These are phyloP conservation scores for Kwoniella shandongensis DNA, from an alignment of 768 basidiomycete species.

Conservation along the genomic window DNA sequence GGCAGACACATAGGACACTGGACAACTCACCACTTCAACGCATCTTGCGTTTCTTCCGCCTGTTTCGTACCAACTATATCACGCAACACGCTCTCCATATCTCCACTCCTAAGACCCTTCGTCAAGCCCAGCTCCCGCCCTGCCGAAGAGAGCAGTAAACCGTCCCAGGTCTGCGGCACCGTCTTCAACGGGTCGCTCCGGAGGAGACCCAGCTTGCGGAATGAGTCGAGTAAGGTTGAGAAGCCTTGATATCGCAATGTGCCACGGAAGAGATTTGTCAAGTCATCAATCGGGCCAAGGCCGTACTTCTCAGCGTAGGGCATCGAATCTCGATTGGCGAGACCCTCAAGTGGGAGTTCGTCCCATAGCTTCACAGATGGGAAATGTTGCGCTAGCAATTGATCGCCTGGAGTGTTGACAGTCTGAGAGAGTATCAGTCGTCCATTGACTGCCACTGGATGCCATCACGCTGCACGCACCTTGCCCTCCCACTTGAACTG, in stretches of 20 bases:
- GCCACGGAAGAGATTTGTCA: slow-evolving; percentile 75
- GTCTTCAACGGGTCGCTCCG: slow-evolving; percentile 54
- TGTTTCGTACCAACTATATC: slow-evolving; percentile 21
- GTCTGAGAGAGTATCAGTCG: slow-evolving; percentile 21
- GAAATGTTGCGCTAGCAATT: slow-evolving; percentile 64
- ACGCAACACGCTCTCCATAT: slow-evolving; percentile 10
- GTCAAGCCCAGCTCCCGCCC: slow-evolving; percentile 35
- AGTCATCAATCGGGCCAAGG: slow-evolving; percentile 55
- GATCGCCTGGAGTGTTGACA: slow-evolving; percentile 59
- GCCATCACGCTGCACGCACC: slow-evolving; percentile 54
- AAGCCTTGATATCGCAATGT: slow-evolving; percentile 89
- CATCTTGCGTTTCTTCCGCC: slow-evolving; percentile 32
- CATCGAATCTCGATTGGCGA: slow-evolving; percentile 81
- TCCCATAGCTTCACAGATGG: slow-evolving; percentile 66
- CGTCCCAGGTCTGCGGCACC: slow-evolving; percentile 54
- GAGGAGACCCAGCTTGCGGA: slow-evolving; percentile 70
- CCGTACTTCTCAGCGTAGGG: slow-evolving; percentile 68
- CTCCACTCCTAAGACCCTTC: slow-evolving; percentile 13
- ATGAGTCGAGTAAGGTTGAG: slow-evolving; percentile 68
- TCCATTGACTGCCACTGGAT: slow-evolving; percentile 1
- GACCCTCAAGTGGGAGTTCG: slow-evolving; percentile 70
- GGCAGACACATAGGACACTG: neutral
- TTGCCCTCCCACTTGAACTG: slow-evolving; percentile 62
- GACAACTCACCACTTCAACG: slow-evolving; percentile 37
- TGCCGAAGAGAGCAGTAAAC: slow-evolving; percentile 41